Conservation (phyloP, 179 eudicot genomes). For the Actinidia arguta region DNA sequence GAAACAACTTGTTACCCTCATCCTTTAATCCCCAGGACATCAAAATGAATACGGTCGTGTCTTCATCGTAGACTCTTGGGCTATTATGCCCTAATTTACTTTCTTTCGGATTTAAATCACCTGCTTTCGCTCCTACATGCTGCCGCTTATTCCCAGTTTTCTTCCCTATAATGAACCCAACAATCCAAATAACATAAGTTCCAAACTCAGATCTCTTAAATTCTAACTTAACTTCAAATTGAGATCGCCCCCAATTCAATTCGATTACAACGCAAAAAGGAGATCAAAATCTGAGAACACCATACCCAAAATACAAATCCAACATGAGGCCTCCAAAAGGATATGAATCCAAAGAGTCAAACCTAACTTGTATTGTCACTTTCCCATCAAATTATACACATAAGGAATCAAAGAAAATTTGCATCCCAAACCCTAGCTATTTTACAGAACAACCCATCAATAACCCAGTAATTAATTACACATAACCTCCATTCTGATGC, state of each 20-base stretch:
- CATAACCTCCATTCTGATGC: neutral
- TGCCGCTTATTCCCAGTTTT: slow-evolving; percentile 64
- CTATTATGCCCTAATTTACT: slow-evolving; percentile 43
- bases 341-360: neutral
- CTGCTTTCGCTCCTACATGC: slow-evolving; percentile 43
- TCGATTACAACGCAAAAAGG: neutral
- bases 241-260: neutral
- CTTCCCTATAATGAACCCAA: slow-evolving; percentile 68
- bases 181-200: slow-evolving; percentile 21
- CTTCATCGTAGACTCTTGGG: slow-evolving; percentile 62
- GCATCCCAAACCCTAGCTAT: neutral
- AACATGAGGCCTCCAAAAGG: neutral
- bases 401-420: neutral
- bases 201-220: neutral
- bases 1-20: slow-evolving; percentile 93
- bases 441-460: neutral
- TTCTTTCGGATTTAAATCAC: slow-evolving; percentile 38
- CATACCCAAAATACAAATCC: neutral
- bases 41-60: slow-evolving; percentile 68
- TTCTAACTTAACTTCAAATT: neutral
- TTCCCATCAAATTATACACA: neutral
- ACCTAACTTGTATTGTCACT: neutral
- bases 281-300: neutral
- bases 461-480: neutral
- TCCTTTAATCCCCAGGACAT: slow-evolving; percentile 80